Conservation (phyloP, 768 basidiomycete genomes). For the Leccinum rimulosum region DNA sequence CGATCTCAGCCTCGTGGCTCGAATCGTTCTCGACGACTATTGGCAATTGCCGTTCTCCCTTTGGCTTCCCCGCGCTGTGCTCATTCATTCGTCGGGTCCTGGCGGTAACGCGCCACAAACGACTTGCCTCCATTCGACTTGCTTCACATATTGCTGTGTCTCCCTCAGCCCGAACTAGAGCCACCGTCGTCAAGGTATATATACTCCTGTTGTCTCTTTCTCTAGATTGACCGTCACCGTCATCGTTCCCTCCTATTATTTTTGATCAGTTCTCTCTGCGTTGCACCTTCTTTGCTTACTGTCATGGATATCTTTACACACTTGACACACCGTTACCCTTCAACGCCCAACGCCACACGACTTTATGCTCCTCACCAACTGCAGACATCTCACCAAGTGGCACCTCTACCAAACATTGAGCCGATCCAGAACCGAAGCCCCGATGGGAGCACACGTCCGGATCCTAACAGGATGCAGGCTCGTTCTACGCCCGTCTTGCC, state of each 20-base stretch:
- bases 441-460: neutral
- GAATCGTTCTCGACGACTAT: neutral
- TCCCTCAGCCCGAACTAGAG: constrained; percentile 1
- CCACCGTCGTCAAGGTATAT: constrained; percentile 15
- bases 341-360: neutral
- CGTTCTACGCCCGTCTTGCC: neutral
- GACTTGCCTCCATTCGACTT: neutral
- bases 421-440: neutral
- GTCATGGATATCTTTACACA: constrained; percentile 16
- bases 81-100: constrained; percentile 4
- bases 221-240: neutral
- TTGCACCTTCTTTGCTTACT: neutral
- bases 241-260: neutral
- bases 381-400: neutral
- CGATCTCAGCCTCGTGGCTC: constrained; percentile 15
- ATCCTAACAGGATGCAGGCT: neutral
- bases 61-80: constrained; percentile 4
- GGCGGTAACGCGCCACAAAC: constrained; percentile 9
- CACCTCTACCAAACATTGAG: neutral
- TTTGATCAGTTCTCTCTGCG: neutral
- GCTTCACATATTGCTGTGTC: neutral
- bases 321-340: constrained; percentile 18
- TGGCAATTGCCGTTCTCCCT: constrained; percentile 2
- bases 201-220: neutral
- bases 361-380: constrained; percentile 3